A percentile compares a stretch with the other conserved stretches of the same genome.
phyloP scores from a whole-genome alignment of 176 grass and related monocot genomes.

The Phoenix roebelenii region DNA sequence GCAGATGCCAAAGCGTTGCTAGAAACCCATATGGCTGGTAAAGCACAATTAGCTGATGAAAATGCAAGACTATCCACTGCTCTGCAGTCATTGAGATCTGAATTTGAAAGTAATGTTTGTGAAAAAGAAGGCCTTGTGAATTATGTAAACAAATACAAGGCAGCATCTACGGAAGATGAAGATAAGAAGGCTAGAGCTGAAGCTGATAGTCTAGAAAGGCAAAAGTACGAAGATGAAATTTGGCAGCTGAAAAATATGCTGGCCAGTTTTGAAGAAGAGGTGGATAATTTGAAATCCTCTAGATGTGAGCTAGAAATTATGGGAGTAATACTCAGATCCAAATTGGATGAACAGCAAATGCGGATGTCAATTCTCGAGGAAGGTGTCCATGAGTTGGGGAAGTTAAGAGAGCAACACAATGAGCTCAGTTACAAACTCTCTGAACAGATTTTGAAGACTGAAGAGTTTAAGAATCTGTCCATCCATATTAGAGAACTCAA shows the following conservation, averaged over 20 bases:
- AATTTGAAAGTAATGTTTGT: conserved; percentile 22
- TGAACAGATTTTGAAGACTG: conserved; percentile 81
- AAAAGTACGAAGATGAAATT: conserved; percentile 55
- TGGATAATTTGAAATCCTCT: conserved; percentile 42
- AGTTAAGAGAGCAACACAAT: conserved; percentile 64
- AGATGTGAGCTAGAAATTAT: conserved; percentile 65
- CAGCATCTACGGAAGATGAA: conserved; percentile 24
- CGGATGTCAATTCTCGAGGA: conserved; percentile 43
- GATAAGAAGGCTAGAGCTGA: conserved; percentile 31
- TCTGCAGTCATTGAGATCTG: conserved; percentile 34
- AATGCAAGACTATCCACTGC: conserved; percentile 37
- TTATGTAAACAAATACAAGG: conserved; percentile 22
- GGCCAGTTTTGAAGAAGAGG: conserved; percentile 42
- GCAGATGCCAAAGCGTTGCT: conserved; percentile 29
- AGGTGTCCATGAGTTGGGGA: conserved; percentile 36
- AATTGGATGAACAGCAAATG: conserved; percentile 65
- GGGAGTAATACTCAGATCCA: conserved; percentile 64
- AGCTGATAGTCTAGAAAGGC: conserved; percentile 13
- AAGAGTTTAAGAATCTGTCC: conserved; percentile 86
- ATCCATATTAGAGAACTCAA: conserved; percentile 81
- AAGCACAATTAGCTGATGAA: conserved; percentile 41
- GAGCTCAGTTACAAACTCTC: conserved; percentile 67
- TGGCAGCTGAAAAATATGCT: conserved; percentile 38
- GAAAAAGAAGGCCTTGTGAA: conserved; percentile 42
- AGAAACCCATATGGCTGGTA: conserved; percentile 18